These are phyloP conservation scores for Hylodesmum podocarpum DNA, from an alignment of 306 rosid genomes.

Conservation along the genomic window DNA sequence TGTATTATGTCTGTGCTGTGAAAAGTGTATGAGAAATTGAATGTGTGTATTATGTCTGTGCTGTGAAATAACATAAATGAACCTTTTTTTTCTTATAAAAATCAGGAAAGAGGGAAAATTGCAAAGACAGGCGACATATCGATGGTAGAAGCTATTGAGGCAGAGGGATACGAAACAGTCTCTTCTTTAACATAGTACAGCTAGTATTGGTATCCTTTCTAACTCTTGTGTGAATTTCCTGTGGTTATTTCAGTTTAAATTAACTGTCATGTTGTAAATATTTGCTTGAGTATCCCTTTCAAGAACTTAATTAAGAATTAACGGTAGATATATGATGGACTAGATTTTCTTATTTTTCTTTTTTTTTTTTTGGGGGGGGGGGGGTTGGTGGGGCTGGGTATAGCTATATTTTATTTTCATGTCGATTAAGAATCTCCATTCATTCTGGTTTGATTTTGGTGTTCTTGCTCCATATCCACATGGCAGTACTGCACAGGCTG, in stretches of 20 bases:
- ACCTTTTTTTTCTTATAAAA: not conserved
- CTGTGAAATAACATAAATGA: constrained; percentile 15
- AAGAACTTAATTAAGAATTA: constrained; percentile 4
- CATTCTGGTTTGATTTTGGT: constrained; percentile 11
- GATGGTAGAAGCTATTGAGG: constrained; percentile 72
- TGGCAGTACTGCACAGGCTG: not conserved
- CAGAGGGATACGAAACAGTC: constrained; percentile 71
- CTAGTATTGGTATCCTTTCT: constrained; percentile 31
- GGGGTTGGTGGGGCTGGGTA: too few species aligned
- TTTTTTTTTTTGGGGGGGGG: too few species aligned
- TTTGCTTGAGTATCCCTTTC: constrained; percentile 1
- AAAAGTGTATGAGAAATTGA: constrained; percentile 5
- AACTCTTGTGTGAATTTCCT: constrained; percentile 10
- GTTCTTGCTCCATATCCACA: constrained; percentile 21
- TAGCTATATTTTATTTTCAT: not conserved
- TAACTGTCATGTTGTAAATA: constrained; percentile 18
- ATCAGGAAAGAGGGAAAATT: constrained; percentile 80
- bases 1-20: not conserved
- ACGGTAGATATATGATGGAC: not conserved
- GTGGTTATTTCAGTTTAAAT: constrained; percentile 21
- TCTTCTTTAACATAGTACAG: constrained; percentile 42
- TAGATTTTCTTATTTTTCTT: not conserved
- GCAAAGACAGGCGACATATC: constrained; percentile 75
- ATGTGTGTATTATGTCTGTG: not conserved
- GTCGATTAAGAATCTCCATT: constrained; percentile 12